These are phyloP conservation scores for Calocybe cyanea DNA, from an alignment of 768 basidiomycete genomes.

Conservation along the genomic window DNA sequence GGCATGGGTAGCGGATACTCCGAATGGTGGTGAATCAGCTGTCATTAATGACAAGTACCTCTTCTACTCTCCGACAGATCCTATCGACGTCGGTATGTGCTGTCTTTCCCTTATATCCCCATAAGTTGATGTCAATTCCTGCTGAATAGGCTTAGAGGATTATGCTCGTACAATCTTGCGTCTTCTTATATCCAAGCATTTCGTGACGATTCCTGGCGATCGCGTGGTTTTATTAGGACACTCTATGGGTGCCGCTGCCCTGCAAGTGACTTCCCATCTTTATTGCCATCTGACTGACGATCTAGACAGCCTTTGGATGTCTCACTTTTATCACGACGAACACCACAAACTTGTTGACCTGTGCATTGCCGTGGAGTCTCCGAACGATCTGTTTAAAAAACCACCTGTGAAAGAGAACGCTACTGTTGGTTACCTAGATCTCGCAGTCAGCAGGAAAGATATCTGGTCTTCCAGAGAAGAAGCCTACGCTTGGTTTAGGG, in stretches of 20 bases:
- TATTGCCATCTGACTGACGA: background rate
- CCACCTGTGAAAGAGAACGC: background rate
- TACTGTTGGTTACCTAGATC: conserved; percentile 2
- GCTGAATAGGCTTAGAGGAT: too few relatives aligned
- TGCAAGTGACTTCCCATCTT: conserved; percentile 9
- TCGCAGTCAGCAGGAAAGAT: conserved; percentile 13
- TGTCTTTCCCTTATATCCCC: too few relatives aligned
- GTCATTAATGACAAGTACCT: too few relatives aligned
- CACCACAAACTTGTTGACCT: conserved; percentile 10
- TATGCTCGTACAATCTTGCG: too few relatives aligned
- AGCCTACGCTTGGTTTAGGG: conserved; percentile 18
- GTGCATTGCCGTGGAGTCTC: conserved; percentile 15
- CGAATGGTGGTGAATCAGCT: too few relatives aligned
- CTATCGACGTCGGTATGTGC: too few relatives aligned
- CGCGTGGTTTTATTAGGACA: too few relatives aligned
- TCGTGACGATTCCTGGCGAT: too few relatives aligned
- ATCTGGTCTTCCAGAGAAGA: conserved; percentile 21
- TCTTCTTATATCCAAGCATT: too few relatives aligned
- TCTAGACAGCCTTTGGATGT: background rate
- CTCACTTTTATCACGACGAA: conserved; percentile 1
- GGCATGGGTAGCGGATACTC: too few relatives aligned
- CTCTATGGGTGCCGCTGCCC: conserved; percentile 15
- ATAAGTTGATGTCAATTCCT: too few relatives aligned
- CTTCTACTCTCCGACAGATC: too few relatives aligned
- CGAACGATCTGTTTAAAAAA: conserved; percentile 2